Evolutionary conservation across 202 grass and related monocot species (phyloP), one percentile per base, ranked within the genome.

Genomic region (Carex sylvatica): DNA sequence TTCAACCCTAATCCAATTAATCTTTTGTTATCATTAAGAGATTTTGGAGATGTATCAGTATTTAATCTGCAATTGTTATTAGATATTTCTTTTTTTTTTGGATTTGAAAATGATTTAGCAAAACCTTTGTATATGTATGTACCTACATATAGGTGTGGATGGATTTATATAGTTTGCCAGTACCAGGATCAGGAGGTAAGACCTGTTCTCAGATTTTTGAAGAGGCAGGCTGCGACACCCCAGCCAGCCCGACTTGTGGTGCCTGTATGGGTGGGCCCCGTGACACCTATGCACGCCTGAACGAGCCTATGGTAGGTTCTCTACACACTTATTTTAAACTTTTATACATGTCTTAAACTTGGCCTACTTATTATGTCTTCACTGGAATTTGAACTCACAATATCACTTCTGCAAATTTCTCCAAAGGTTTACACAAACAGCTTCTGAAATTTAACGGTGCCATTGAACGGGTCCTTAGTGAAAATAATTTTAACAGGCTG

Each of bases 181-280:
- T 98, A 64, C 95, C 90, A 55, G 89, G 89, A 47, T 86, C 89
- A 64, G 92, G 87, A 65, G 88, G 86, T 28, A 91, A 93, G 90
- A 95, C 95, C 65, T 95, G 95, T 62, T 88, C 90, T 84, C 87
- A 95, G 87, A 91, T 98, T 77, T 98, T 98, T 70, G 86, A 98
- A 77, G 91, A 91, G 84, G 95, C 87, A 88, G 92, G 95, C 61
- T 98, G 92, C 55, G 91, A 98, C 75, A 89, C 88, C 61, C 92
- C 95, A 75, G 84, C 92, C 81, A 98, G 95, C 11, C 95, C 95
- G 44, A 91, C 63, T 33, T 95, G 95, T 70, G 95, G 89, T n/a
- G 95, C 95, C 71, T 98, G 89, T 82, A 75, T 98, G 83, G 92
- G 91, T 61, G 91, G 95, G 63, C 92, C 92, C 61, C 91, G 77